Percentiles rank a stretch among this genome's conserved stretches.
phyloP scores from a whole-genome alignment of 768 basidiomycete genomes.

The Kwoniella europaea region DNA sequence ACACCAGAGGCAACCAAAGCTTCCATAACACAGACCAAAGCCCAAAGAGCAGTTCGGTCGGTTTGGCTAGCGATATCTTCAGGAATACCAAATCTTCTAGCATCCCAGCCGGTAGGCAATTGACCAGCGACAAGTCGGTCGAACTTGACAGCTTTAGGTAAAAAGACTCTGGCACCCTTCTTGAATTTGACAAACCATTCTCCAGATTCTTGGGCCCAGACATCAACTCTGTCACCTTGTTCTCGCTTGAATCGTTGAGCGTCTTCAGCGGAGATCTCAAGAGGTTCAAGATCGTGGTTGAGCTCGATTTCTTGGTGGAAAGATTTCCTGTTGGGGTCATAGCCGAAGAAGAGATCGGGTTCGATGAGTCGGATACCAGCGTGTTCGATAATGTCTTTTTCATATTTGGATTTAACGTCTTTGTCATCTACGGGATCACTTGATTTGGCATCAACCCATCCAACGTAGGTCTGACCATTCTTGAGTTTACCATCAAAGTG shows the following conservation, averaged over 20 bases:
- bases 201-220: slow-evolving; percentile 88
- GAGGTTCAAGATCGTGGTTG: slow-evolving; percentile 91
- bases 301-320: slow-evolving; percentile 98
- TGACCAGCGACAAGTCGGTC: slow-evolving; percentile 93
- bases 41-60: slow-evolving; percentile 89
- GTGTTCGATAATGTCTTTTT: slow-evolving; percentile 88
- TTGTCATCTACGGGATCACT: slow-evolving; percentile 96
- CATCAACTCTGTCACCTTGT: slow-evolving; percentile 94
- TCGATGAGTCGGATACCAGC: slow-evolving; percentile 94
- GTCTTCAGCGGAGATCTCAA: slow-evolving; percentile 88
- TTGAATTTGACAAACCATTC: slow-evolving; percentile 99
- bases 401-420: slow-evolving; percentile 89
- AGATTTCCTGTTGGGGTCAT: slow-evolving; percentile 95
- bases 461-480: slow-evolving; percentile 88
- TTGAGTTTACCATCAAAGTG: slow-evolving; percentile 98
- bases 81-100: slow-evolving; percentile 94
- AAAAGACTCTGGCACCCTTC: slow-evolving; percentile 89
- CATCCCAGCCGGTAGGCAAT: slow-evolving; percentile 96
- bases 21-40: slow-evolving; percentile 89
- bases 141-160: slow-evolving; percentile 95
- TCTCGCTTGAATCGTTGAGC: slow-evolving; percentile 95
- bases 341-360: slow-evolving; percentile 96
- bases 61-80: slow-evolving; percentile 93
- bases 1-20: slow-evolving; percentile 96
- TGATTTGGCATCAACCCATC: slow-evolving; percentile 96